Evolutionary conservation across 75 land plant genomes (phyloP).

Genomic region (Cryptomeria japonica): DNA sequence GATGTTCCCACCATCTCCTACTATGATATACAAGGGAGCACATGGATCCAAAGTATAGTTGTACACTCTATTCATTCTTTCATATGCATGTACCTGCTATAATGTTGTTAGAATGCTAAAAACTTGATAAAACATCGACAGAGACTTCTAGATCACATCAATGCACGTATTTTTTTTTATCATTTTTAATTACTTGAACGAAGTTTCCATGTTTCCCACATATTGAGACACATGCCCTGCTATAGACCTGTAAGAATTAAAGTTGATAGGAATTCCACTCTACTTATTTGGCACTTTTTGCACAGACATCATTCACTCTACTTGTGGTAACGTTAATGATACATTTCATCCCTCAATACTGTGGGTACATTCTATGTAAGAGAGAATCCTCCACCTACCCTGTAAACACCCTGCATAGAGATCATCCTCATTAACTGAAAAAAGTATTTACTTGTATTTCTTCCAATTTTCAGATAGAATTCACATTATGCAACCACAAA

Average conservation of each 20-base stretch:
- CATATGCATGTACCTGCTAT: constrained; percentile 95
- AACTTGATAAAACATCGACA: not conserved
- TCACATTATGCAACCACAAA: not conserved
- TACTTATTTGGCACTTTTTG: not conserved
- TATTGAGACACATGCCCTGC: not conserved
- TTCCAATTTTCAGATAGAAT: not conserved
- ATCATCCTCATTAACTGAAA: not conserved
- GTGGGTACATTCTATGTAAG: not conserved
- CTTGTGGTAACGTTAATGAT: not conserved
- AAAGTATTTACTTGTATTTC: not conserved
- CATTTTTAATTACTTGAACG: not conserved
- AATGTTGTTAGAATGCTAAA: not conserved
- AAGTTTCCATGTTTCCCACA: not conserved
- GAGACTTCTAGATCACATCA: not conserved
- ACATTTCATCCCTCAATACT: not conserved
- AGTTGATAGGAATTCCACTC: not conserved
- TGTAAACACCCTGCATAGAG: not conserved
- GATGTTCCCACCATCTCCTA: constrained; percentile 96
- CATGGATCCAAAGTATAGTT: constrained; percentile 79
- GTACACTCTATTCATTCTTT: constrained; percentile 81
- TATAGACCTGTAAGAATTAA: not conserved
- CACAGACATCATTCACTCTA: not conserved
- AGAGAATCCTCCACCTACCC: not conserved
- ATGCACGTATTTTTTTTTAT: not conserved
- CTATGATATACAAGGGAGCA: constrained; percentile 87